Evolutionary conservation across 345 rosid genomes (phyloP).

Genomic region (Gossypium anomalum): DNA sequence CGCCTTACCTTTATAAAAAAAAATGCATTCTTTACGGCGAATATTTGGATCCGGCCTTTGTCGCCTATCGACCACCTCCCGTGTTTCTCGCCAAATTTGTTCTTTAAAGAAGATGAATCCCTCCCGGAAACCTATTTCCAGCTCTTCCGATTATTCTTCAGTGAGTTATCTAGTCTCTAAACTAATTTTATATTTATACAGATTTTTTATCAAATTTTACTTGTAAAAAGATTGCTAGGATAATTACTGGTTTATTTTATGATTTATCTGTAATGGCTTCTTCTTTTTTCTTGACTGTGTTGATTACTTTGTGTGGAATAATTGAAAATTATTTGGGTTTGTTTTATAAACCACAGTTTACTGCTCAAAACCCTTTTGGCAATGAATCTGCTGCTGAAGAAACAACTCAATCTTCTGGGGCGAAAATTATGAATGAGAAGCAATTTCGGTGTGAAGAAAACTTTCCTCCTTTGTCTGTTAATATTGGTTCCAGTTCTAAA

Average conservation of each 20-base stretch:
- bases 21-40: neutral
- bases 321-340: slow-evolving; percentile 1
- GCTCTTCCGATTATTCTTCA: neutral
- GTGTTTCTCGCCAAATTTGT: slow-evolving; percentile 16
- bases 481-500: neutral
- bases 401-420: neutral
- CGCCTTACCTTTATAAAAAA: neutral
- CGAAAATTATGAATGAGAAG: neutral
- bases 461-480: neutral
- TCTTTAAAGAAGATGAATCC: slow-evolving; percentile 5
- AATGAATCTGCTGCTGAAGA: neutral
- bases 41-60: neutral
- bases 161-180: neutral
- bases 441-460: neutral
- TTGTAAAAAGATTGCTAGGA: neutral
- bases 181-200: neutral
- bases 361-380: neutral
- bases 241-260: neutral
- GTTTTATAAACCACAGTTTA: neutral
- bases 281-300: neutral
- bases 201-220: neutral
- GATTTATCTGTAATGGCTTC: neutral
- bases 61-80: neutral
- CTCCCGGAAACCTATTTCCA: neutral
- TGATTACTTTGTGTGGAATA: neutral